These are phyloP conservation scores for Linanthus parryae DNA, from an alignment of 148 eudicot genomes.

Conservation along the genomic window DNA sequence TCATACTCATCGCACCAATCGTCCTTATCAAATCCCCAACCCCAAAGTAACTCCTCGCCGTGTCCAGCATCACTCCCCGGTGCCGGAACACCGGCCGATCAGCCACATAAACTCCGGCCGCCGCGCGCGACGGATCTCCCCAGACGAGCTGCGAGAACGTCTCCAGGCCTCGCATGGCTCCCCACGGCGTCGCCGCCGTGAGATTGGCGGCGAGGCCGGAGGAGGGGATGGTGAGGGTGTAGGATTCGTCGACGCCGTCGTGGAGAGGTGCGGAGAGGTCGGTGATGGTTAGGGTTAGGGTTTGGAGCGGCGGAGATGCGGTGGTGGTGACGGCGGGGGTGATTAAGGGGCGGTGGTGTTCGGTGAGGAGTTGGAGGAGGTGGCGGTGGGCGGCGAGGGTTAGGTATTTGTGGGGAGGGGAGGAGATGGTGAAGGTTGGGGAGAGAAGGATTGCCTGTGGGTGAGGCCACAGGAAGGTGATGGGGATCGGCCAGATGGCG, in stretches of 20 bases:
- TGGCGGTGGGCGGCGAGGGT: conserved; percentile 46
- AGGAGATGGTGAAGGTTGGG: conserved; percentile 34
- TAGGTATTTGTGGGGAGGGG: conserved; percentile 37
- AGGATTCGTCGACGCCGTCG: conserved; percentile 72
- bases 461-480: conserved; percentile 39
- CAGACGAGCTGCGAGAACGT: conserved; percentile 52
- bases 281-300: conserved; percentile 29
- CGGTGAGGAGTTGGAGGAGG: conserved; percentile 30
- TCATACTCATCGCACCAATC: conserved; percentile 62
- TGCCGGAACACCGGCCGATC: conserved; percentile 58
- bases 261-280: conserved; percentile 31
- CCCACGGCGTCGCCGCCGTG: conserved; percentile 65
- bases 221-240: conserved; percentile 48
- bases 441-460: conserved; percentile 41
- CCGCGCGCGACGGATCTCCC: conserved; percentile 21
- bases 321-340: conserved; percentile 20
- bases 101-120: conserved; percentile 38
- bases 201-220: conserved; percentile 27
- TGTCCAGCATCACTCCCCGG: conserved; percentile 79
- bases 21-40: conserved; percentile 57
- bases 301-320: conserved; percentile 13
- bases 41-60: conserved; percentile 60
- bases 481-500: conserved; percentile 75
- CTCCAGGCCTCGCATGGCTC: conserved; percentile 88
- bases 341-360: conserved; percentile 37